Conservation (phyloP, 129 eudicot species). For the Arctium lappa region DNA sequence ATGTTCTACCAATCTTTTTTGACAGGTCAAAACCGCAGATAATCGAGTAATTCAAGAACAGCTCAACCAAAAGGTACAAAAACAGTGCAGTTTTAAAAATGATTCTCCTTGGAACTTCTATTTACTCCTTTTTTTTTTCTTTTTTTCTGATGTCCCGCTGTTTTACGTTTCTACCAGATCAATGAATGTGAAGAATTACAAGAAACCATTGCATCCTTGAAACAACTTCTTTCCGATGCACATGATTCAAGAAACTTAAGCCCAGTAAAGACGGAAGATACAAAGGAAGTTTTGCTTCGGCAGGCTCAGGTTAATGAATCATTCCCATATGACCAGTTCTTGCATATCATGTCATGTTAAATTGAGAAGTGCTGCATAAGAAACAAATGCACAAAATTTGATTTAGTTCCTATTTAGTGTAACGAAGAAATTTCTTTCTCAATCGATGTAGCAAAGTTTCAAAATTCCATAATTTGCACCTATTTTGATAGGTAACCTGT, state of each 20-base stretch:
- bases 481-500: not conserved
- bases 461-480: not conserved
- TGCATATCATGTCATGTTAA: not conserved
- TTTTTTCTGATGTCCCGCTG: not conserved
- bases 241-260: constrained; percentile 34
- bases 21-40: constrained; percentile 78
- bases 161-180: constrained; percentile 42
- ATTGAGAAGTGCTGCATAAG: constrained; percentile 9
- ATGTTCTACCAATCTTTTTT: constrained; percentile 12
- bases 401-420: not conserved
- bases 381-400: not conserved
- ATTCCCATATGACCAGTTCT: not conserved
- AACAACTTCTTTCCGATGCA: constrained; percentile 66
- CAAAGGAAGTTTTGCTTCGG: constrained; percentile 38
- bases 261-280: constrained; percentile 35
- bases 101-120: not conserved
- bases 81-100: not conserved
- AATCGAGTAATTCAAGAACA: constrained; percentile 82
- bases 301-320: constrained; percentile 58
- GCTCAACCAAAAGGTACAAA: constrained; percentile 73
- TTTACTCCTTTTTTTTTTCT: not conserved
- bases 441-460: not conserved
- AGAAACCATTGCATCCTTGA: constrained; percentile 57
- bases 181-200: constrained; percentile 70
- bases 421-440: not conserved